Conservation (phyloP, 345 rosid genomes). For the Litchi chinensis region DNA sequence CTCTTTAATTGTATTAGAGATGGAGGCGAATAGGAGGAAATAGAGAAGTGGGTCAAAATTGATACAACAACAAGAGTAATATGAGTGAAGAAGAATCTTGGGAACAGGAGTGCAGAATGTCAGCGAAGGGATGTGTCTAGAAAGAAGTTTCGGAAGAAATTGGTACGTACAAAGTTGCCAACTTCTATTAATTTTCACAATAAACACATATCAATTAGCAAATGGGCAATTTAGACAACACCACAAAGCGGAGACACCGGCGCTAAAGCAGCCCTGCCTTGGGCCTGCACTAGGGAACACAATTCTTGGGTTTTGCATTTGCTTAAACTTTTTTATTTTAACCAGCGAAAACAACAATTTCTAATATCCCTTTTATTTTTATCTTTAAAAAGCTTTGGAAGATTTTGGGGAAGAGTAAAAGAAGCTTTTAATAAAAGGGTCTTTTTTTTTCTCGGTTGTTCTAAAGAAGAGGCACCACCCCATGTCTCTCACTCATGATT, state of each 20-base stretch:
- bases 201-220: slow-evolving; percentile 18
- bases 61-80: neutral
- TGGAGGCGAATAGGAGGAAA: too few relatives aligned
- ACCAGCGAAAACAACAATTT: neutral
- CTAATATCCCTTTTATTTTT: too few relatives aligned
- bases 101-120: slow-evolving; percentile 61
- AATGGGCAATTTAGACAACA: slow-evolving; percentile 19
- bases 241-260: slow-evolving; percentile 68
- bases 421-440: slow-evolving; percentile 24
- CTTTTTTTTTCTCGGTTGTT: too few relatives aligned
- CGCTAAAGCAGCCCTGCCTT: slow-evolving; percentile 59
- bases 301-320: slow-evolving; percentile 47
- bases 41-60: neutral
- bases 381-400: slow-evolving; percentile 9
- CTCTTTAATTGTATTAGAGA: too few relatives aligned
- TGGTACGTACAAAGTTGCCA: slow-evolving; percentile 22
- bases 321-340: slow-evolving; percentile 18
- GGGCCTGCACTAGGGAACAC: slow-evolving; percentile 56
- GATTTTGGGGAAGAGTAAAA: slow-evolving; percentile 54
- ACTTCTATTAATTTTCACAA: neutral
- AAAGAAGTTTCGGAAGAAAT: slow-evolving; percentile 25
- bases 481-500: slow-evolving; percentile 41
- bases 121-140: slow-evolving; percentile 51
- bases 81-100: slow-evolving; percentile 26
- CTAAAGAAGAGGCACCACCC: slow-evolving; percentile 15